Evolutionary conservation across 2,329 filamentous ascomycete species (phyloP), one percentile per base, ranked within the genome.

Genomic region (Ascochyta pisi): DNA sequence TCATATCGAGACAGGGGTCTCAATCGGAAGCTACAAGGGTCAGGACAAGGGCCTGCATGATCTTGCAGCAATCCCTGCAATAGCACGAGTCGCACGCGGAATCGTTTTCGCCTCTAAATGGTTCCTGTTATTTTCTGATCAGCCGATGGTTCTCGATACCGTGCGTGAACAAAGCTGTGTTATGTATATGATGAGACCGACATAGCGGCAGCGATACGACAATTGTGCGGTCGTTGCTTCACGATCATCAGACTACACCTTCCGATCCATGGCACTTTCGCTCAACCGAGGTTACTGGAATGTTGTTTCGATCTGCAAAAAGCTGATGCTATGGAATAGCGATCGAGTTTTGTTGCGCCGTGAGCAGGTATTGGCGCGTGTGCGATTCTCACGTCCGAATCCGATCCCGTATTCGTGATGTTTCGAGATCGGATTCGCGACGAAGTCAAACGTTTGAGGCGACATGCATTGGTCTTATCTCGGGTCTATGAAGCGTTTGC

Each of bases 381-480:
- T 13, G 27, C n/a, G 15, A 27, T n/a, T 22, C 15, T 13, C 23
- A 26, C 29, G 6, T 7, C 7, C 8, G 24, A 33, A 39, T 9
- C n/a, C 24, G 12, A 44, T 24, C 33, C 35, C 33, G 40, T 26
- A 23, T 38, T 31, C 16, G 26, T 39, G 24, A 24, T 7, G 33
- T 22, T 8, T 50, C 16, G 40, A 44, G 8, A 34, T 48, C 47
- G 38, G 19, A 26, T 40, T 51, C 19, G 47, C 43, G 29, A 43
- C 9, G 38, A 29, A 31, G 43, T 34, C 38, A 26, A 26, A 51
- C 43, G 33, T 47, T 51, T 56, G 6, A 9, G 51, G 53, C 53
- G 42, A 47, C 47, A 13, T 56, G 53, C 53, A 56, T 56, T 56
- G 53, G 47, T 40, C 42, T 39, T 41, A 42, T 56, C 51, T 56